Percentiles rank a stretch among this genome's conserved stretches.
Conservation (phyloP, 2,329 filamentous ascomycete species). For the Arthrobotrys entomopaga region DNA sequence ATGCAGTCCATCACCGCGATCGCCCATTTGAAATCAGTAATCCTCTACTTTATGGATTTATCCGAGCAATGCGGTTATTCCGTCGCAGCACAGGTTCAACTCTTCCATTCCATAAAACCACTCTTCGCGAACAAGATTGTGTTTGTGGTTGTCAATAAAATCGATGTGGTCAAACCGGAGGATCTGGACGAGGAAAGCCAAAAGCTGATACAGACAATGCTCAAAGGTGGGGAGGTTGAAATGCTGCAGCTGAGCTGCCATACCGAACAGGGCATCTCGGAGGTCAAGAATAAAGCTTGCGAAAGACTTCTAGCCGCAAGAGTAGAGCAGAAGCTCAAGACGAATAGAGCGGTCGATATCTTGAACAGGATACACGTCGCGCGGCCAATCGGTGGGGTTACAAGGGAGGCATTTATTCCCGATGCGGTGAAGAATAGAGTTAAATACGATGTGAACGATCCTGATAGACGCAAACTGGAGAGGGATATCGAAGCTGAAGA, state of each 20-base stretch:
- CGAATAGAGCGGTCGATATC: conserved; percentile 84
- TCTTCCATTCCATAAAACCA: conserved; percentile 96
- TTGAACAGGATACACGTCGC: conserved; percentile 96
- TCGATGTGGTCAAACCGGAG: conserved; percentile 87
- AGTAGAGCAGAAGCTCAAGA: conserved; percentile 93
- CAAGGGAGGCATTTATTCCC: conserved; percentile 85
- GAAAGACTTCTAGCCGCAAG: conserved; percentile 91
- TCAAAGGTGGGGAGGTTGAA: conserved; percentile 90
- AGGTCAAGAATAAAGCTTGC: conserved; percentile 93
- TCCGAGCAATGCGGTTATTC: conserved; percentile 97
- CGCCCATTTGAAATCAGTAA: conserved; percentile 92
- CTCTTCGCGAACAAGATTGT: conserved; percentile 97
- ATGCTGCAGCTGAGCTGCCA: conserved; percentile 93
- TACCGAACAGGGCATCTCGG: conserved; percentile 90
- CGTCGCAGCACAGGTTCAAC: conserved; percentile 87
- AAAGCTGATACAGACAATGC: conserved; percentile 78
- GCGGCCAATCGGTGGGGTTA: conserved; percentile 83
- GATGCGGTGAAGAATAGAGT: conserved; percentile 80
- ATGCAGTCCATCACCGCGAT: conserved; percentile 99
- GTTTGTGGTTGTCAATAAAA: conserved; percentile 98
- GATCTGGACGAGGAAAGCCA: conserved; percentile 84
- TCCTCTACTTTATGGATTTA: conserved; percentile 98
- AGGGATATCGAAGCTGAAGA: conserved; percentile 90
- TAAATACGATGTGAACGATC: conserved; percentile 91
- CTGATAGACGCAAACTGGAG: conserved; percentile 81